Conservation (phyloP, 257 asterid species). For the Marsdenia floribunda region DNA sequence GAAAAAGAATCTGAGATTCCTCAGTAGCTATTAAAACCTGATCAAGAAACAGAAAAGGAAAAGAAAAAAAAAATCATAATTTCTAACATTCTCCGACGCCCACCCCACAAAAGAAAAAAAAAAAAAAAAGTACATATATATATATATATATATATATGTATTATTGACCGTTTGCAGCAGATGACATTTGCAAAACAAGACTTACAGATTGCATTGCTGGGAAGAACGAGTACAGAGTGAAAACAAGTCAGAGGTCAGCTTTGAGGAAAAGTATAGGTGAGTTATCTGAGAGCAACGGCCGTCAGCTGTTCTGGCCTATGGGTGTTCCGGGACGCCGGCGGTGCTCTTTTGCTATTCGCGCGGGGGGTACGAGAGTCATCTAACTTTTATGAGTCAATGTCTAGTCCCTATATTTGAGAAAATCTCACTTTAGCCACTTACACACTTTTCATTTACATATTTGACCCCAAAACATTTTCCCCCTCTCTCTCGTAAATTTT, state of each 20-base stretch:
- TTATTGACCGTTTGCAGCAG: neutral
- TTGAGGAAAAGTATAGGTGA: neutral
- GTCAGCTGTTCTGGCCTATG: neutral
- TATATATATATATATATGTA: neutral
- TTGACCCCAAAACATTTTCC: neutral
- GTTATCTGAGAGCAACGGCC: neutral
- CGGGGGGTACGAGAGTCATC: neutral
- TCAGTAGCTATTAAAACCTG: slow-evolving; percentile 36
- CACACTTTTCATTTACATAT: neutral
- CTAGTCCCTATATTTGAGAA: neutral
- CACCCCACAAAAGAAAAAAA: neutral
- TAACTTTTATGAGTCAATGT: neutral
- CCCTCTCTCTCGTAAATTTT: neutral
- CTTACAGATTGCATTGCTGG: slow-evolving; percentile 4
- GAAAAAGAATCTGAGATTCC: slow-evolving; percentile 51
- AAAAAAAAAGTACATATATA: neutral
- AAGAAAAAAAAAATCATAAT: neutral
- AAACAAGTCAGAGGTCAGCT: neutral
- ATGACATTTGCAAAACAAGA: neutral
- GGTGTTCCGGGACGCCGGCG: neutral
- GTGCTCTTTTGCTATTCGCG: neutral
- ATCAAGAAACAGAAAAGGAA: neutral
- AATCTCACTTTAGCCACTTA: neutral
- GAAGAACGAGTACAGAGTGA: neutral
- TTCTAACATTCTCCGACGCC: neutral